Base-by-base conservation (phyloP, 2,329 filamentous ascomycete species). In the Talaromyces atroroseus region DNA sequence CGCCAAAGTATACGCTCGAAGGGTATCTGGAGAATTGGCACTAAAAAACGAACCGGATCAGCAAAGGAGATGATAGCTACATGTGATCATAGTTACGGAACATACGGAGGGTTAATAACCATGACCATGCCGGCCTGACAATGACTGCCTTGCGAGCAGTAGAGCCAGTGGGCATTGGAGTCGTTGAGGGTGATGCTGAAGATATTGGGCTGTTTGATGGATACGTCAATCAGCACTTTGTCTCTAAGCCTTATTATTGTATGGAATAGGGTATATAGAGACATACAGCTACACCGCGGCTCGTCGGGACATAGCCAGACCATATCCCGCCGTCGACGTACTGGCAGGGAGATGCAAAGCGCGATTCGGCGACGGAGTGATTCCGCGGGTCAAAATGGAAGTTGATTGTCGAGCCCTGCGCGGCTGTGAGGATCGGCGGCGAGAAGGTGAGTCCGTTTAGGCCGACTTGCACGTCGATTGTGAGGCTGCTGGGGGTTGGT, bases 371-470 rank as follows among this genome's bases (percentile, higher is more conserved):
- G n/a, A 88, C 81, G 2, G 82, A 85, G 64, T 88, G 85, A 52
- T 81, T 84, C 21, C 75, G 75, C 1, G 84, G 83, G 61, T 82
- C 86, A 64, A 88, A 87, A 45, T 79, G 73, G 67, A 83, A 88
- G 59, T 80, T 76, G 14, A 74, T 58, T 1, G 64, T 42, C 55
- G 73, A 70, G 18, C 71, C 71, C 1, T 66, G 59, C 0, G 64
- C 60, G 1, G 71, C 71, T 0, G 62, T 63, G 34, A 72, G 48
- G 7, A 56, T 66, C 16, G 61, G 49, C 1, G 71, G 71, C 1
- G 61, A 58, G 54, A 69, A 74, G 21, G 36, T 66, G 62, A 53
- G 72, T 68, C 1, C 56, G 12, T 68, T 68, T 0, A 63, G 59
- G 6, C 69, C 71, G n/a, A 73, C 71, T 53, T 67, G 58, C 45